Evolutionary conservation across 192 early-diverging fungal genomes (phyloP), one percentile per base, ranked within the genome.

Genomic region (Funneliformis geosporum): DNA sequence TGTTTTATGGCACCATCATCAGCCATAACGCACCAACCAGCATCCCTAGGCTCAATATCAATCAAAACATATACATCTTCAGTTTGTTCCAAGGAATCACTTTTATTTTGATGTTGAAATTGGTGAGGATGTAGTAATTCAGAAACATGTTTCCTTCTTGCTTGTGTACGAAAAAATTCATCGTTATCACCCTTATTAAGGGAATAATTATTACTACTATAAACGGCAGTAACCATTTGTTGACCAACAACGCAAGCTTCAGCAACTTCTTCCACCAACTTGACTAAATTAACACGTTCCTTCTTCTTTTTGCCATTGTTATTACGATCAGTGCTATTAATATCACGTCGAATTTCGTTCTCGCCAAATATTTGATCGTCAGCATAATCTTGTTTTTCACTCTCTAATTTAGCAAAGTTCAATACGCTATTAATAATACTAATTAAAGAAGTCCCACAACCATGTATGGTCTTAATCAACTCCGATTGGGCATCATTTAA

Each of bases 371-470:
- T 62, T 62, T 28, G 64, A 33, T 38, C 64, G 5, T 66, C 33
- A 66, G 12, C 28, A 11, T 38, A 66, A 33, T 66, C 28, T 33
- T 44, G 42, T 2, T 46, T 10, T 7, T 71, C 74, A 27, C 46
- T 75, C n/a, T 79, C 79, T 28, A 83, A 38, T 70, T 85, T 85
- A 39, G 80, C 84, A 39, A 80, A 67, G 40, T 85, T 81, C 11
- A 85, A 72, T 38, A 85, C 84, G 33, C 79, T 85, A 77, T 85
- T 85, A 18, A 85, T 59, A 73, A 85, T 84, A 18, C 73, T 73
- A 23, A 82, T 70, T n/a, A 85, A 80, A 44, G 60, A 65, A 55
- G 67, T 82, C 7, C 83, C 83, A 76, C 80, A 85, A 28, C 82
- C 80, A 28, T 82, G 78, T 80, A 85, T 85, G 1, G 84, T 85